Base-by-base conservation (phyloP, 805 yeast species). In the Sporopachydermia quercuum region DNA sequence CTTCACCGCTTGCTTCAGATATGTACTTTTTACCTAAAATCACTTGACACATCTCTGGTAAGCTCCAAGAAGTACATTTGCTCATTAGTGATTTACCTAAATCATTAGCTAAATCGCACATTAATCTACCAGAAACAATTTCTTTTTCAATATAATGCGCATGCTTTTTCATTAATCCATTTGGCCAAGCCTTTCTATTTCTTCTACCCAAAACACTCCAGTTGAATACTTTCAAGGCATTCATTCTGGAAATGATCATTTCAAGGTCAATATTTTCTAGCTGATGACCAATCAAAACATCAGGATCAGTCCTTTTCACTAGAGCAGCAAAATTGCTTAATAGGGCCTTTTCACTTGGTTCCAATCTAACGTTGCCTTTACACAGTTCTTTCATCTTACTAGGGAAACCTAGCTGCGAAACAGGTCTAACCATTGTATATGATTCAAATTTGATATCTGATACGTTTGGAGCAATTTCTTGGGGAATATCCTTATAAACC, bases 11-110 rank as follows among this genome's bases (percentile, higher is more conserved):
- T 84, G 68, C 11, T 63, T 56, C 42, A 72, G 72, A 42, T 70
- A 23, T 23, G n/a, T 8, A 23, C 30, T 23, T 71, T 50, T 70
- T 71, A 45, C 71, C 74, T 49, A 95, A 77, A 14, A 83, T 81
- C 38, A 83, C 71, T 19, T 74, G 78, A 49, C 76, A 79, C 97
- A 91, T 91, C 57, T 91, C 98, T 11, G 81, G 67, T 42, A 91
- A 65, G 43, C 84, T 93, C 96, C 95, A 91, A 14, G 89, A 81
- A 57, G 85, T 94, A 61, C 97, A 91, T 55, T 86, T 85, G 3
- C 79, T 65, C 3, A 96, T 85, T 45, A 89, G 64, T 0, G 96
- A 87, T 55, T 81, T 91, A 38, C 97, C 98, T 76, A 87, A 72
- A 51, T 85, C 95, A 57, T 91, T 91, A 39, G 89, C 85, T 52